phyloP scores from a whole-genome alignment of 2,329 filamentous ascomycete species.

The Cordyceps fumosorosea region DNA sequence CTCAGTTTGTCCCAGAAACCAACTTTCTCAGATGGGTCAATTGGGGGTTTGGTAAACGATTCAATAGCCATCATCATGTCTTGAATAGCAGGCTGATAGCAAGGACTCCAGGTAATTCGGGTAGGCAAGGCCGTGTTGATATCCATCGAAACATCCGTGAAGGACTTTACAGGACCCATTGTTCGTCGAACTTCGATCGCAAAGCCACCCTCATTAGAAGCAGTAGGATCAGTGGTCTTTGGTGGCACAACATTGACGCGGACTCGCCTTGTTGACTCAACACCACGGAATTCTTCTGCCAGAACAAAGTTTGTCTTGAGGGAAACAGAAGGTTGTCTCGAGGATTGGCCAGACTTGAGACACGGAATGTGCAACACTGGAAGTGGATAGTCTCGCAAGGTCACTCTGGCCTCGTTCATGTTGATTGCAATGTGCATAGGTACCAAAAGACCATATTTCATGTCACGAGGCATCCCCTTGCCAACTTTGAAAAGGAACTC shows the following conservation, averaged over 20 bases:
- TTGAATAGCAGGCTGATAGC: conserved; percentile 95
- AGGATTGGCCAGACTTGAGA: conserved; percentile 71
- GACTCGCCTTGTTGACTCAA: conserved; percentile 72
- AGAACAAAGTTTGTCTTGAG: conserved; percentile 90
- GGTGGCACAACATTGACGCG: conserved; percentile 79
- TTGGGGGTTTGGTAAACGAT: conserved; percentile 90
- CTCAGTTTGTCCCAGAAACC: conserved; percentile 99
- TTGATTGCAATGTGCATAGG: conserved; percentile 85
- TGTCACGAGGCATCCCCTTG: conserved; percentile 93
- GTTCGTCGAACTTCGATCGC: conserved; percentile 83
- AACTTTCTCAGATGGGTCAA: conserved; percentile 87
- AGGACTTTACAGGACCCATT: conserved; percentile 91
- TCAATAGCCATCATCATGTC: conserved; percentile 99
- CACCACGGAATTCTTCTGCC: conserved; percentile 82
- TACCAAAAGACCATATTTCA: conserved; percentile 81
- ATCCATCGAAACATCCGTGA: conserved; percentile 84
- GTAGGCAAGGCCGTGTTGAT: conserved; percentile 92
- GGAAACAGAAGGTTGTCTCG: conserved; percentile 72
- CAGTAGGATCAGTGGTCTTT: conserved; percentile 45
- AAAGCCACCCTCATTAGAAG: conserved; percentile 58
- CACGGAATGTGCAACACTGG: conserved; percentile 86
- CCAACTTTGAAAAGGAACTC: conserved; percentile 82
- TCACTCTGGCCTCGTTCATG: conserved; percentile 84
- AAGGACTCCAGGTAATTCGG: conserved; percentile 92
- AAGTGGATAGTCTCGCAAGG: conserved; percentile 85